Evolutionary conservation across 2,329 filamentous ascomycete species (phyloP).

Genomic region (Xylaria sp.): DNA sequence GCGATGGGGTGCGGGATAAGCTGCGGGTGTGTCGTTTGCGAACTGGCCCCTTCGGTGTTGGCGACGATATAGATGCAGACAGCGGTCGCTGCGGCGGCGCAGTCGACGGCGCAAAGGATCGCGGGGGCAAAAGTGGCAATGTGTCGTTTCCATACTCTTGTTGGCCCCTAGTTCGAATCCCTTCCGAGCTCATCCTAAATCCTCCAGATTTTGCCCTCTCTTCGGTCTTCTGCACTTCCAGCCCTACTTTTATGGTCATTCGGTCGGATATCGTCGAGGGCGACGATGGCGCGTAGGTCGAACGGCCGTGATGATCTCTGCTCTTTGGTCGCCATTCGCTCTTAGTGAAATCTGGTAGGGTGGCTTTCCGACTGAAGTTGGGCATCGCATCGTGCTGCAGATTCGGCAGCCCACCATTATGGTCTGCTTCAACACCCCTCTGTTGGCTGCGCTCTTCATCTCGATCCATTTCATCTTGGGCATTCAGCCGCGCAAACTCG

Average conservation of each 20-base stretch:
- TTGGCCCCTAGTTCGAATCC: constrained; percentile 5
- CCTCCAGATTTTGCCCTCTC: background rate
- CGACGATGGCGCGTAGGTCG: constrained; percentile 8
- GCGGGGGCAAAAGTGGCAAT: constrained; percentile 10
- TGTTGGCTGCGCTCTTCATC: background rate
- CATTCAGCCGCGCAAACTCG: background rate
- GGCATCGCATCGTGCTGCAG: background rate
- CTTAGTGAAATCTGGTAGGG: constrained; percentile 4
- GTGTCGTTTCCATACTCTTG: background rate
- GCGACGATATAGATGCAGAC: background rate
- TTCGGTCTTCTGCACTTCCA: constrained; percentile 5
- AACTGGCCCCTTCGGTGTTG: constrained; percentile 3
- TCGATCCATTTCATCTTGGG: background rate
- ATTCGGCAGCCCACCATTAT: background rate
- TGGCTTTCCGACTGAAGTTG: background rate
- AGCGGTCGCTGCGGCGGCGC: background rate
- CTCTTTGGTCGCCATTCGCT: background rate
- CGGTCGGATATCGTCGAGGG: constrained; percentile 13
- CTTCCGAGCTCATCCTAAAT: background rate
- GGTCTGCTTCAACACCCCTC: background rate
- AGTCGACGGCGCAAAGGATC: constrained; percentile 1
- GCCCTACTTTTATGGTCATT: constrained; percentile 33
- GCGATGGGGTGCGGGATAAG: constrained; percentile 4
- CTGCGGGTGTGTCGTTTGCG: constrained; percentile 16
- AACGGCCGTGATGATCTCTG: background rate